Evolutionary conservation across 495 filamentous ascomycete species (phyloP), one percentile per base, ranked within the genome.

Genomic region (Penicillium angulare): DNA sequence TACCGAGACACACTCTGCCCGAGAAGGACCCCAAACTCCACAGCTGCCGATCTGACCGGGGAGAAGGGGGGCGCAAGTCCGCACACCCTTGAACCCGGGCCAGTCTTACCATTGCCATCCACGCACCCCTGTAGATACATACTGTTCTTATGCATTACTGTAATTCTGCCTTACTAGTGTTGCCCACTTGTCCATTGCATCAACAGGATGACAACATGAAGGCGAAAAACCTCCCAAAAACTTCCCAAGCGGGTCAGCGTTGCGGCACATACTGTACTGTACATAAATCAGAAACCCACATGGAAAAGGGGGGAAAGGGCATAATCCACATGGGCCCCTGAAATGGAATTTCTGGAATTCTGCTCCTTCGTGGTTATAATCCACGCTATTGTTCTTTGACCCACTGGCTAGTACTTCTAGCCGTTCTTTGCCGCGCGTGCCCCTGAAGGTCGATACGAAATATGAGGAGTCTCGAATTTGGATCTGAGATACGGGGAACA

Each of bases 321-420:
- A 23, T 20, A 38, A 38, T 41, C 38, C 38, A 41, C 38, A 41
- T 41, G 27, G 38, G 23, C 50, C 51, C 56, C 56, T 55, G 56
- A 56, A 46, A 42, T 34, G 49, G 45, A 48, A 57, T 50, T 50
- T 59, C 53, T 54, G 49, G 52, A 42, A 55, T 53, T 34, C 46
- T n/a, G 12, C n/a, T 41, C 7, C 15, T 13, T 41, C 38, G 18
- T 48, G 39, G 43, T 31, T 38, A 32, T 29, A 39, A 41, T 22
- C 13, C 31, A 35, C 48, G 48, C 51, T 59, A 59, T 54, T 38
- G 24, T 32, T 24, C 32, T 39, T 39, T 38, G 61, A 58, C 61
- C 67, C 67, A 68, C 65, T 31, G 26, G 43, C 65, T 68, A 68
- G 59, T 68, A 57, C 38, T 61, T 64, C 55, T 71, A 68, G 61